Evolutionary conservation across 371 early-diverging fungal species (phyloP), one percentile per base, ranked within the genome.

Genomic region (Cladochytrium tenue): DNA sequence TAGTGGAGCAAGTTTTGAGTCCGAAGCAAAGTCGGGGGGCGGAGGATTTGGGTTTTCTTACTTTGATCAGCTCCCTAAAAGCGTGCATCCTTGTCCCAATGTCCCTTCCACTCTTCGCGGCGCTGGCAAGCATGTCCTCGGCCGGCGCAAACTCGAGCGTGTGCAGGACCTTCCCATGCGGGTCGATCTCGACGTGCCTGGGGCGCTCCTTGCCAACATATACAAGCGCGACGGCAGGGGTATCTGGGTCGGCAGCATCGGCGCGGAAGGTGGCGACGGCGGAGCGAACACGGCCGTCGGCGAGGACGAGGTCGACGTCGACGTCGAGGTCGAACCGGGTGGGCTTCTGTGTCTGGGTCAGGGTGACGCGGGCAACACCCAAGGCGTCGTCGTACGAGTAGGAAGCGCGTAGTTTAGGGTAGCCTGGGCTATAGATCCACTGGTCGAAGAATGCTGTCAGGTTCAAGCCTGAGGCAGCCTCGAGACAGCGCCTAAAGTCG

Each of bases 391-490:
- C 73, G 52, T 71, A 77, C 3, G 60, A 50, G 62, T 77, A 82
- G 15, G 63, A 63, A 20, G 76, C 85, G 60, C 79, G 85, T 7
- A 88, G 51, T 36, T 71, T 73, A 25, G 86, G 86, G 67, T 74
- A 84, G 20, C 88, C 88, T 56, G 80, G 82, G 28, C 82, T 78
- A 62, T 80, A 76, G 30, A 85, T 53, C 84, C 85, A 88, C 67
- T 88, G 82, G 73, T 88, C 88, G 72, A 88, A 88, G 70, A 88
- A 88, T 7, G 76, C 78, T 27, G 80, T 76, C 51, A 88, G 56
- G 62, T 86, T 86, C 7, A 88, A 64, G 17, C 85, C 85, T 15
- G 78, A 78, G 1, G 69, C 75, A 56, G 68, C 56, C 62, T 87
- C 88, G 10, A 87, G 58, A 32, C 71, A 72, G 32, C 66, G 66